Evolutionary conservation across 1,139 yeast species (phyloP).

Genomic region (Yamadazyma taylorii): DNA sequence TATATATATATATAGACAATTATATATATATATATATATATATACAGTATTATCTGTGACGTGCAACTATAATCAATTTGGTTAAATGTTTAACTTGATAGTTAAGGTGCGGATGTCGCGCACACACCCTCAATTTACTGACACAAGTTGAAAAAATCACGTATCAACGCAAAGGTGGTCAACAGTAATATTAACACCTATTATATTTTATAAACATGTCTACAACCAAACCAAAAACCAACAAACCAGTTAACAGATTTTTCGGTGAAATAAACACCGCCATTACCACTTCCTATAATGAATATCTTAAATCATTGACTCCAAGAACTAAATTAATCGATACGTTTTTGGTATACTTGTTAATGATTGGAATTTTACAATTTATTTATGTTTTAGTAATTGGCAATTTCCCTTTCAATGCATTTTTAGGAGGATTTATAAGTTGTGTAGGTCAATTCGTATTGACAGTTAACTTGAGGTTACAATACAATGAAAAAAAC

Average conservation of each 20-base stretch:
- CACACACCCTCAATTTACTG: neutral
- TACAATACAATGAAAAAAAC: constrained; percentile 49
- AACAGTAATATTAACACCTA: too few relatives aligned
- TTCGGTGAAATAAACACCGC: constrained; percentile 12
- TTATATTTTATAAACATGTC: constrained; percentile 1
- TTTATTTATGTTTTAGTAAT: constrained; percentile 72
- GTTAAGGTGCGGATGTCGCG: too few relatives aligned
- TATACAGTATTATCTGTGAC: too few relatives aligned
- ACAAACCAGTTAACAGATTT: constrained; percentile 1
- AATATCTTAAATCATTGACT: constrained; percentile 44
- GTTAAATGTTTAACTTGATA: neutral
- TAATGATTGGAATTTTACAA: constrained; percentile 73
- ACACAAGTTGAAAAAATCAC: neutral
- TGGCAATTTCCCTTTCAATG: constrained; percentile 95
- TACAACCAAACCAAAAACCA: constrained; percentile 2
- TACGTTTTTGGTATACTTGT: constrained; percentile 70
- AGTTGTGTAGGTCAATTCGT: constrained; percentile 96
- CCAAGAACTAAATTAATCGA: constrained; percentile 70
- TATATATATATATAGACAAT: too few relatives aligned
- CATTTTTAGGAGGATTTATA: constrained; percentile 90
- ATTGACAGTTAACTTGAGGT: constrained; percentile 72
- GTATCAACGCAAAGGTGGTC: neutral
- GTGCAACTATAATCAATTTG: neutral
- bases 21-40: too few relatives aligned
- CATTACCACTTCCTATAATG: constrained; percentile 43